Conservation (phyloP, 1,284 basidiomycete genomes). For the Amylostereum chailletii region DNA sequence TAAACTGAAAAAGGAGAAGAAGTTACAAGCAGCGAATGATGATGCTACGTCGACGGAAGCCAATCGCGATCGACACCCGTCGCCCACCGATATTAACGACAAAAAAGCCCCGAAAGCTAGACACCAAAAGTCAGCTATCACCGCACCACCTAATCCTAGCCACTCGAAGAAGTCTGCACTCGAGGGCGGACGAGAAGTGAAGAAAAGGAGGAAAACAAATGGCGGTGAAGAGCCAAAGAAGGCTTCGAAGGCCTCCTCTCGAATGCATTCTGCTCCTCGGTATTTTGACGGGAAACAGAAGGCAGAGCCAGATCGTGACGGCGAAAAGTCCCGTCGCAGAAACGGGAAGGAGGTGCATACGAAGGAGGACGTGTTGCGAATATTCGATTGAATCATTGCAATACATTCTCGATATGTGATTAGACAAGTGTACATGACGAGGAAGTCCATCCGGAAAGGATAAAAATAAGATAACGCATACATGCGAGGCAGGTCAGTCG, state of each 20-base stretch:
- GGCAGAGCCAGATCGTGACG: slow-evolving; percentile 5
- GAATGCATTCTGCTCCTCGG: background rate
- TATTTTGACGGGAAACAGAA: background rate
- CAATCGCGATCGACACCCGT: background rate
- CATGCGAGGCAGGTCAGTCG: too few relatives aligned
- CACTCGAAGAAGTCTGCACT: too few relatives aligned
- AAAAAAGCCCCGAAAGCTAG: background rate
- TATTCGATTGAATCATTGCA: background rate
- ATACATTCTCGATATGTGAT: too few relatives aligned
- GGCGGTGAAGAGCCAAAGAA: slow-evolving; percentile 2
- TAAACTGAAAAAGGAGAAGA: slow-evolving; percentile 3
- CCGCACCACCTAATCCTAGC: too few relatives aligned
- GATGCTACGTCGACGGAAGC: background rate
- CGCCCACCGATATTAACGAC: background rate
- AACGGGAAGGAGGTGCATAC: slow-evolving; percentile 10
- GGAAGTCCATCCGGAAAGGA: too few relatives aligned
- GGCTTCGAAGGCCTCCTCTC: background rate
- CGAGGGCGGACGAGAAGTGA: too few relatives aligned
- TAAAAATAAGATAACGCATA: too few relatives aligned
- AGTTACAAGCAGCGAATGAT: slow-evolving; percentile 1
- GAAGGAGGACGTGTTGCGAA: background rate
- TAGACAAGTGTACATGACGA: too few relatives aligned
- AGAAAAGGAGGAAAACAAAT: background rate
- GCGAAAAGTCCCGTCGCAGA: slow-evolving; percentile 2
- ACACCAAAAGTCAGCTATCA: too few relatives aligned